Base-by-base conservation (phyloP, 306 rosid genomes). In the Mimosa bimucronata region DNA sequence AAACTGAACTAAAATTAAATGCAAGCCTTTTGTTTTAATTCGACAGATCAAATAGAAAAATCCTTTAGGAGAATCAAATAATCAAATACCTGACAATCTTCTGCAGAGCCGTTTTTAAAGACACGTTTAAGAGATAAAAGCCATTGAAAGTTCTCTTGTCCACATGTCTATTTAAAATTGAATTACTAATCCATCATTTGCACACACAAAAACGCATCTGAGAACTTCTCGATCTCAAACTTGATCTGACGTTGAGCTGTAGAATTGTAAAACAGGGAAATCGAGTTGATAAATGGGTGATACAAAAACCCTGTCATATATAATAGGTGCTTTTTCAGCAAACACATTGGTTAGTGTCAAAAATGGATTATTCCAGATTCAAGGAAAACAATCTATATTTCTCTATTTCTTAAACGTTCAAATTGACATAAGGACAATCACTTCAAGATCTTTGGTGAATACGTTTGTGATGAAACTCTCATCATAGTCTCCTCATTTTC, bases 301-400 rank as follows among this genome's bases (percentile, higher is more conserved):
- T 66, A 9, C 46, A 66, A 31, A 41, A 23, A 34, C 38, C 46
- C 71, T 66, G 15, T 42, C 30, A 58, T 23, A 13, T 60, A 61
- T 2, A 4, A 60, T 13, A 25, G 37, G 19, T 60, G 25, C 79
- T 5, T 53, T n/a, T 44, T 25, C 62, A 28, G 50, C 9, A 41
- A 40, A n/a, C 5, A 65, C 69, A 26, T n/a, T 28, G 12, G 73
- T 70, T 21, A 61, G 71, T 29, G 52, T 41, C 6, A 29, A 57
- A 69, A 79, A 79, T 60, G 25, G 70, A 40, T 30, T 23, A 40
- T 75, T 75, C 66, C 44, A 41, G 23, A 7, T 25, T 57, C 21
- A 60, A 23, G 28, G 55, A 67, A 70, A 70, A 78, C 65, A 69
- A 77, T 57, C 23, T 14, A 18, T 14, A 21, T 66, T 18, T 25